Conservation (phyloP, 2,329 filamentous ascomycete species). For the Penicillium sp. region DNA sequence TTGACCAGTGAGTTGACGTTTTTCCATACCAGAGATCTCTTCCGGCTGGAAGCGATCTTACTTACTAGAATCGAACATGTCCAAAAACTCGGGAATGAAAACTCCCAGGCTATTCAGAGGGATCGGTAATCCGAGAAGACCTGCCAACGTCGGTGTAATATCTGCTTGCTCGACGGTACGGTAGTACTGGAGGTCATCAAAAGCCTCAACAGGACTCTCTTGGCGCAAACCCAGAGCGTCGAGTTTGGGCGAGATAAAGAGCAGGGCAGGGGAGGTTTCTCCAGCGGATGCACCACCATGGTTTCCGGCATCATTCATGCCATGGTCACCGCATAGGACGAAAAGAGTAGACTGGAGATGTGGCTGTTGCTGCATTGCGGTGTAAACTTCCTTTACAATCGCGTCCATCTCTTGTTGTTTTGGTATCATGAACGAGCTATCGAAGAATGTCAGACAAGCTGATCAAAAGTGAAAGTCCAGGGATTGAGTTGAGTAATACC, state of each 20-base stretch:
- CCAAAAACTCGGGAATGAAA: conserved; percentile 76
- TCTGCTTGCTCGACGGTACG: conserved; percentile 88
- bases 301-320: conserved; percentile 99
- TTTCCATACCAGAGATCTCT: not conserved
- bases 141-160: conserved; percentile 84
- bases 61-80: conserved; percentile 71
- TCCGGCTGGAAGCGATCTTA: not conserved
- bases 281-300: conserved; percentile 92
- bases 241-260: conserved; percentile 88
- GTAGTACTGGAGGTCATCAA: conserved; percentile 81
- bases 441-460: conserved; percentile 18
- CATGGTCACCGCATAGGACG: conserved; percentile 89
- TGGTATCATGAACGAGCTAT: conserved; percentile 81
- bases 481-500: conserved; percentile 50
- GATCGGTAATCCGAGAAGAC: conserved; percentile 81
- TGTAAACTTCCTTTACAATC: conserved; percentile 75
- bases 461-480: not conserved
- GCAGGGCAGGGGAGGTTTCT: conserved; percentile 88
- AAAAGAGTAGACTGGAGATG: conserved; percentile 79
- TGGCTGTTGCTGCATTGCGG: conserved; percentile 67
- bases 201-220: conserved; percentile 59
- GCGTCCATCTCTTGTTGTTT: conserved; percentile 94
- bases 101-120: conserved; percentile 88
- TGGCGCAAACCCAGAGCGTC: conserved; percentile 53
- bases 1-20: conserved; percentile 13